phyloP scores from a whole-genome alignment of 352 stramenopile genomes.

The Pythium myriotylum region DNA sequence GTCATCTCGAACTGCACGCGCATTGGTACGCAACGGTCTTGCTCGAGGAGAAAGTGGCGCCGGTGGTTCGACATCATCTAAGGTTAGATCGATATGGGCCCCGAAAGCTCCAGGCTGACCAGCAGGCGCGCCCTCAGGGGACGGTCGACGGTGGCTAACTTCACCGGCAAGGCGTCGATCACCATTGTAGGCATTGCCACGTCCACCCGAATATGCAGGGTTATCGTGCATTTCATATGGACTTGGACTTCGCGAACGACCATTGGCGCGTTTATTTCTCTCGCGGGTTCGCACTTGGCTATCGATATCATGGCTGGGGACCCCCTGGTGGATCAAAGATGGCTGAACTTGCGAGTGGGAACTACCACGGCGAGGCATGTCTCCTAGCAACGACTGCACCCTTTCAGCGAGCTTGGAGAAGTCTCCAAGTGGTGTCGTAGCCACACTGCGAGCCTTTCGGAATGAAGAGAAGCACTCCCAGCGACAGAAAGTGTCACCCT shows the following conservation, averaged over 20 bases:
- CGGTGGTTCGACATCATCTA: slow-evolving; percentile 9
- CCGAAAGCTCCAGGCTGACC: background rate
- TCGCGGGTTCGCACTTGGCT: slow-evolving; percentile 1
- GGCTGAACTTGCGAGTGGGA: background rate
- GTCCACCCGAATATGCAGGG: background rate
- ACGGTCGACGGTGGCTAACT: slow-evolving; percentile 1
- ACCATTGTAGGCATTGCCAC: slow-evolving; percentile 13
- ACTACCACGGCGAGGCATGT: slow-evolving; percentile 7
- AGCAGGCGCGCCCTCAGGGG: background rate
- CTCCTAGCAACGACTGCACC: slow-evolving; percentile 22
- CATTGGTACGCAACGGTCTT: slow-evolving; percentile 5
- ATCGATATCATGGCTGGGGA: background rate
- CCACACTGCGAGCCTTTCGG: slow-evolving; percentile 33
- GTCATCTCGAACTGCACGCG: background rate
- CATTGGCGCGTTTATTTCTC: slow-evolving; percentile 9
- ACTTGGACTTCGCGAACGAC: slow-evolving; percentile 25
- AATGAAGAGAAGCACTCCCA: slow-evolving; percentile 65
- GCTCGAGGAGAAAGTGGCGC: slow-evolving; percentile 16
- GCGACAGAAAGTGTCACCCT: slow-evolving; percentile 68
- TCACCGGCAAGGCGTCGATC: slow-evolving; percentile 5
- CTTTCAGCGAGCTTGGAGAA: slow-evolving; percentile 21
- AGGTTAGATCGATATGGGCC: slow-evolving; percentile 18
- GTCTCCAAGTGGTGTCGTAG: slow-evolving; percentile 23
- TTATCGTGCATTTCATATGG: slow-evolving; percentile 11
- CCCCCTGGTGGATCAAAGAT: background rate